Evolutionary conservation across 2,329 filamentous ascomycete species (phyloP), one percentile per base, ranked within the genome.

Genomic region (Xylariomycetidae sp.): DNA sequence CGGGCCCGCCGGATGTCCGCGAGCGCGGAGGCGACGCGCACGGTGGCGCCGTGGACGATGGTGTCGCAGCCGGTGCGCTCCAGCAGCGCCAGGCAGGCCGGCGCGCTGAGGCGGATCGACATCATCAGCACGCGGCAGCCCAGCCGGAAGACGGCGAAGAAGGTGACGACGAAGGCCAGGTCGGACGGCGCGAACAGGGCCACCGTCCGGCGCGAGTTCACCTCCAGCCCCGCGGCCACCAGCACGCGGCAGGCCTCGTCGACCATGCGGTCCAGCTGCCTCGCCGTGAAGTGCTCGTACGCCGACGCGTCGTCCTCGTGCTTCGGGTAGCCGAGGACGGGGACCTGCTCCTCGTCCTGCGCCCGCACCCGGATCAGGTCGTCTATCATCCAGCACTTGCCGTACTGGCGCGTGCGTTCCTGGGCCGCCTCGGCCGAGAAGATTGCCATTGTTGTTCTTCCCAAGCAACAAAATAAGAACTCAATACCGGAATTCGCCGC

Each of bases 91-190:
- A 64, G 50, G 32, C 58, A 64, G 15, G 64, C 63, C 1, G 54
- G 46, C 1, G 58, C 47, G 9, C 62, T 59, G 5, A 68, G 49
- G 15, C 65, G 60, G 19, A 60, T 60, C 4, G 64, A 68, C 17
- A 68, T 47, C 34, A 59, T 60, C 49, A 68, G 56, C 6, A 60
- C 53, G 10, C 57, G 61, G 35, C 63, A 66, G 17, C 64, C 65
- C 5, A 67, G 42, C n/a, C 63, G 54, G 35, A 58, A 62, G 7
- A 68, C 48, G 8, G 64, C 65, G 31, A 68, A 65, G 29, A 66
- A 58, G 6, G 59, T 57, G 33, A 65, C 41, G 6, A 65, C 52
- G 49, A 61, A 67, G 10, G 58, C 55, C 4, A 67, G 43, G 31
- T 67, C 59, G 0, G 65, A 66, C 9, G 52, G 45, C 0, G 60